Percentiles rank a stretch among this genome's conserved stretches.
These are phyloP conservation scores for Ocimum tenuiflorum DNA, from an alignment of 257 asterid species.

Conservation along the genomic window DNA sequence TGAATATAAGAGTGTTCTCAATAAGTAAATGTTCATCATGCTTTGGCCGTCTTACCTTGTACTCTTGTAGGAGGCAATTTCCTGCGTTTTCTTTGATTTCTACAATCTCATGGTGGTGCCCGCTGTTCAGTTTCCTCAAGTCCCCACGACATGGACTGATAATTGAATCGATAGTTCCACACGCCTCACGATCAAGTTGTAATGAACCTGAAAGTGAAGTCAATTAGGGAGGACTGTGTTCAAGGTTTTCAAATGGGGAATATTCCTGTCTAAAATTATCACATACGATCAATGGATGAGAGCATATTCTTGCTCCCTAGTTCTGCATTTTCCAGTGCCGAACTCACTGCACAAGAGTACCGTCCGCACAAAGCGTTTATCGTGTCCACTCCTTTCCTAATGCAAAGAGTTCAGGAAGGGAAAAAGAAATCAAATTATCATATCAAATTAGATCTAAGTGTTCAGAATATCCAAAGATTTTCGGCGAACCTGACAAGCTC, in stretches of 20 bases:
- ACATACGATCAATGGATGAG: conserved; percentile 64
- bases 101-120: conserved; percentile 58
- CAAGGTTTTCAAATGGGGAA: not conserved
- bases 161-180: conserved; percentile 58
- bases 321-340: conserved; percentile 64
- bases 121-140: conserved; percentile 64
- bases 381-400: conserved; percentile 69
- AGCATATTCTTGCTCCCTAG: conserved; percentile 62
- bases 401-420: not conserved
- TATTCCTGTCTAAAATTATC: not conserved
- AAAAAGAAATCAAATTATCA: not conserved
- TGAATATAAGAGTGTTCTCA: too few relatives aligned
- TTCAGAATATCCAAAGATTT: not conserved
- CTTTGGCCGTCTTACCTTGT: conserved; percentile 43
- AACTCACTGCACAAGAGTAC: conserved; percentile 58
- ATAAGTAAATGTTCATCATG: not conserved
- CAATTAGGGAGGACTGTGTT: not conserved
- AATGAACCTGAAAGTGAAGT: conserved; percentile 50
- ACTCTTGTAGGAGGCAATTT: conserved; percentile 72
- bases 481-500: conserved; percentile 59
- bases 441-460: not conserved
- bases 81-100: conserved; percentile 81
- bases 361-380: conserved; percentile 45
- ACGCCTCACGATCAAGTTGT: conserved; percentile 84
- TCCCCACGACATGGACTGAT: conserved; percentile 69